A percentile compares a stretch with the other conserved stretches of the same genome.
These are phyloP conservation scores for Pseudotsuga menziesii DNA, from an alignment of 75 land plant genomes.

Conservation along the genomic window DNA sequence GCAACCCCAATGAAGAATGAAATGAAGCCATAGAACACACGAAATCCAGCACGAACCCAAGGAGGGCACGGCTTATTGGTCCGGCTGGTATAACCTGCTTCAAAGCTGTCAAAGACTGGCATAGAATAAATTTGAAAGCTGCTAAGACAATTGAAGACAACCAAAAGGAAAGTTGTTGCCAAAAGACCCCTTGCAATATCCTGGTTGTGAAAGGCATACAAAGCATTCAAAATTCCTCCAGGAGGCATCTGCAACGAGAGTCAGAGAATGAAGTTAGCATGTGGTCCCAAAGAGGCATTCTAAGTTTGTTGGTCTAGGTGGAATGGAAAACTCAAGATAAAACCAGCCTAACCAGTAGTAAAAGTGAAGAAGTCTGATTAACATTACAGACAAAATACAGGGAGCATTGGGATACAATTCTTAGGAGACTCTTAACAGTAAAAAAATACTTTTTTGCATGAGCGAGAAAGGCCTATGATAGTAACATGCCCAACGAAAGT, in stretches of 20 bases:
- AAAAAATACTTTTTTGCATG: neutral
- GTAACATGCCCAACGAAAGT: neutral
- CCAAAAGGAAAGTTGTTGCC: conserved; percentile 46
- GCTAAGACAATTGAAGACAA: conserved; percentile 53
- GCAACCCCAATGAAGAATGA: conserved; percentile 54
- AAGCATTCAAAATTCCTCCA: conserved; percentile 36
- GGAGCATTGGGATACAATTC: neutral
- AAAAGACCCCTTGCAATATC: conserved; percentile 31
- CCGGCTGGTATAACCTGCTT: conserved; percentile 46
- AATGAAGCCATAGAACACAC: conserved; percentile 44
- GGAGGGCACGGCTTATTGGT: conserved; percentile 30
- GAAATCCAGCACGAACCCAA: conserved; percentile 32
- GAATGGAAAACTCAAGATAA: neutral
- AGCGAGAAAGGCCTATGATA: neutral
- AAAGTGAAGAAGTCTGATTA: neutral
- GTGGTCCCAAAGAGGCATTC: neutral
- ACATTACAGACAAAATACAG: neutral
- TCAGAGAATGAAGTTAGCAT: neutral
- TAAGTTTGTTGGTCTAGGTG: neutral
- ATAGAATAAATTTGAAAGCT: conserved; percentile 69
- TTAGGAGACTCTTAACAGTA: neutral
- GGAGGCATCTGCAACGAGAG: conserved; percentile 31
- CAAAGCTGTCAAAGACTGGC: conserved; percentile 68
- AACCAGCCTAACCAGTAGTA: neutral
- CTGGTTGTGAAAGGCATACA: conserved; percentile 33